A percentile compares a stretch with the other conserved stretches of the same genome.
Evolutionary conservation across 257 asterid genomes (phyloP).

Genomic region (Penstemon barbatus): DNA sequence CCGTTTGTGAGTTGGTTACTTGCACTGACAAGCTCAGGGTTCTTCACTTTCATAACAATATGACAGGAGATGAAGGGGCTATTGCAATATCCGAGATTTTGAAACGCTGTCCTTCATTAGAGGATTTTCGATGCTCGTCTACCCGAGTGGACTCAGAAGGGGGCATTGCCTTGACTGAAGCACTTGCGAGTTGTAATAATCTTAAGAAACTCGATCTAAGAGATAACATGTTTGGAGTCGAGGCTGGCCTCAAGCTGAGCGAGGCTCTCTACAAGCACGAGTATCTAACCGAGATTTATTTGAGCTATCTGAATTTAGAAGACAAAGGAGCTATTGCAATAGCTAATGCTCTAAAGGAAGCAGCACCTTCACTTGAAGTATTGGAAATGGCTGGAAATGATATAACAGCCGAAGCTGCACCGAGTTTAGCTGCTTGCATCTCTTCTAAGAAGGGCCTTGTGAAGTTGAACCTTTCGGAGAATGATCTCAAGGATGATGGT

Average conservation of each 20-base stretch:
- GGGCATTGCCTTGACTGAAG: slow-evolving; percentile 79
- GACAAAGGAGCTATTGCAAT: slow-evolving; percentile 81
- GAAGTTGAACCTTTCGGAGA: slow-evolving; percentile 77
- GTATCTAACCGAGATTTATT: slow-evolving; percentile 62
- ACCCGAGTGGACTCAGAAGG: slow-evolving; percentile 88
- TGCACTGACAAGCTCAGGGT: slow-evolving; percentile 63
- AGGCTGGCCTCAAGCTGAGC: slow-evolving; percentile 77
- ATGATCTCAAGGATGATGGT: slow-evolving; percentile 88
- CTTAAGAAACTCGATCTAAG: slow-evolving; percentile 88
- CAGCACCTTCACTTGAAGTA: slow-evolving; percentile 66
- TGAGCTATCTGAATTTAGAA: slow-evolving; percentile 87
- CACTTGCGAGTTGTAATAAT: slow-evolving; percentile 60
- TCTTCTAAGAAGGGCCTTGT: slow-evolving; percentile 53
- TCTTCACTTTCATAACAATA: slow-evolving; percentile 91
- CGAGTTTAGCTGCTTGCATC: slow-evolving; percentile 62
- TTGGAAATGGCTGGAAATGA: slow-evolving; percentile 96
- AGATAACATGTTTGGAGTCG: slow-evolving; percentile 89
- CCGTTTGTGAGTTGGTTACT: slow-evolving; percentile 84
- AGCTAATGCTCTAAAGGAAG: slow-evolving; percentile 59
- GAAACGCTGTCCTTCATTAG: slow-evolving; percentile 66
- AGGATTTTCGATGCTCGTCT: slow-evolving; percentile 92
- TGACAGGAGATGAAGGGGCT: slow-evolving; percentile 99
- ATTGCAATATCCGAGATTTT: slow-evolving; percentile 70
- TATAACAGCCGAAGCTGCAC: slow-evolving; percentile 70
- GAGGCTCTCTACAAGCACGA: slow-evolving; percentile 52